phyloP scores from a whole-genome alignment of 164 flowering plant species.

The Umbilicus rupestris region DNA sequence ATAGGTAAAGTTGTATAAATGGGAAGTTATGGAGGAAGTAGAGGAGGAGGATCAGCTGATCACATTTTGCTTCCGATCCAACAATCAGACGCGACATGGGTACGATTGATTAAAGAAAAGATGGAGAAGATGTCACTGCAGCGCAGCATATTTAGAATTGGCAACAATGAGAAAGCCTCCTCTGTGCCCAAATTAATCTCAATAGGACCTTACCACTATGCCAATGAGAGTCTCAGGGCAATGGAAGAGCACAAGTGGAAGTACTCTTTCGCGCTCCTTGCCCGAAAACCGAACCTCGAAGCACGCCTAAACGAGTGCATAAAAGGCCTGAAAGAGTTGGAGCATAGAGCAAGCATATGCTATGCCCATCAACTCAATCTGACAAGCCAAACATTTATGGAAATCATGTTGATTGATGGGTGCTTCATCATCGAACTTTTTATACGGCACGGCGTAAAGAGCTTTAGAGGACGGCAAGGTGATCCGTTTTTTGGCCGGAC shows the following conservation, averaged over 20 bases:
- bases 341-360: constrained; percentile 27
- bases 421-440: constrained; percentile 45
- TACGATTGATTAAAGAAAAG: background rate
- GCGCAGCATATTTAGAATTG: background rate
- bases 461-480: background rate
- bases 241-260: constrained; percentile 47
- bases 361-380: constrained; percentile 19
- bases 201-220: constrained; percentile 43
- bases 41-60: background rate
- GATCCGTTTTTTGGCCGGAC: background rate
- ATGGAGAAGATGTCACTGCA: background rate
- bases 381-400: constrained; percentile 23
- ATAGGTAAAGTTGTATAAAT: background rate
- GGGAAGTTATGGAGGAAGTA: background rate
- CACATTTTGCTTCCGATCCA: background rate
- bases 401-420: constrained; percentile 38
- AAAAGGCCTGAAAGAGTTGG: constrained; percentile 22
- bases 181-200: constrained; percentile 27
- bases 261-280: constrained; percentile 26
- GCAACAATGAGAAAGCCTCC: background rate
- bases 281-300: constrained; percentile 22
- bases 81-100: background rate
- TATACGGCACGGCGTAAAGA: constrained; percentile 17
- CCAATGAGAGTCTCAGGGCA: constrained; percentile 5
- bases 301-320: constrained; percentile 23